Evolutionary conservation across 2,329 filamentous ascomycete genomes (phyloP).

Genomic region (Tolypocladium cylindrosporum): DNA sequence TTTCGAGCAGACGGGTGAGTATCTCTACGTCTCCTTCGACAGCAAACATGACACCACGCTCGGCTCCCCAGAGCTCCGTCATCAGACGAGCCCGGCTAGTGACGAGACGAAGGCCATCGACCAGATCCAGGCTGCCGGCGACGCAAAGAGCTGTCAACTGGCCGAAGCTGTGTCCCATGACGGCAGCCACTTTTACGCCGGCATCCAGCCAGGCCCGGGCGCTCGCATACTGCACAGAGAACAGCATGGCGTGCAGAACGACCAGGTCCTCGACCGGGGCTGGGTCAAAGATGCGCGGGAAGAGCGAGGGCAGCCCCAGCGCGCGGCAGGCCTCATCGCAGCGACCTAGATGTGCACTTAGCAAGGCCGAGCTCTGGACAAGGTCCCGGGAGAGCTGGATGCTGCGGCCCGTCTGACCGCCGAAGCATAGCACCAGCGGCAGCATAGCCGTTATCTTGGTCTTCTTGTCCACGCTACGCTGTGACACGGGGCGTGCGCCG

Average conservation of each 20-base stretch:
- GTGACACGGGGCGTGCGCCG: background rate
- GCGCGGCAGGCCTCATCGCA: constrained; percentile 18
- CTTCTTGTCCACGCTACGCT: background rate
- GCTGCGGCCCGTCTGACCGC: background rate
- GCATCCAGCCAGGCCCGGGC: constrained; percentile 6
- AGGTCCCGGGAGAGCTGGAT: background rate
- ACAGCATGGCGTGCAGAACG: constrained; percentile 21
- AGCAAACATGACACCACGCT: constrained; percentile 23
- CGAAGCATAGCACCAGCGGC: background rate
- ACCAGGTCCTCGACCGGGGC: constrained; percentile 15
- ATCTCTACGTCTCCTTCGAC: constrained; percentile 3
- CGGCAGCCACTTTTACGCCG: constrained; percentile 1
- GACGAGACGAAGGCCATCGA: constrained; percentile 19
- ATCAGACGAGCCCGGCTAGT: constrained; percentile 20
- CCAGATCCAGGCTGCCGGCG: constrained; percentile 17
- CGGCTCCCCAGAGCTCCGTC: constrained; percentile 18
- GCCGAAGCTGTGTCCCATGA: constrained; percentile 27
- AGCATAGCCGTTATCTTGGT: background rate
- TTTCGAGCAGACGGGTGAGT: background rate
- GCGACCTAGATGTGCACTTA: constrained; percentile 18
- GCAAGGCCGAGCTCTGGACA: background rate
- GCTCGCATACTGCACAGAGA: constrained; percentile 6
- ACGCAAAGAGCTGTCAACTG: constrained; percentile 24
- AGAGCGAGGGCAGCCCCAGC: constrained; percentile 18
- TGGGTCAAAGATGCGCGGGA: constrained; percentile 18